A percentile compares a stretch with the other conserved stretches of the same genome.
Evolutionary conservation across 306 rosid species (phyloP).

Genomic region (Herpetospermum pedunculosum): DNA sequence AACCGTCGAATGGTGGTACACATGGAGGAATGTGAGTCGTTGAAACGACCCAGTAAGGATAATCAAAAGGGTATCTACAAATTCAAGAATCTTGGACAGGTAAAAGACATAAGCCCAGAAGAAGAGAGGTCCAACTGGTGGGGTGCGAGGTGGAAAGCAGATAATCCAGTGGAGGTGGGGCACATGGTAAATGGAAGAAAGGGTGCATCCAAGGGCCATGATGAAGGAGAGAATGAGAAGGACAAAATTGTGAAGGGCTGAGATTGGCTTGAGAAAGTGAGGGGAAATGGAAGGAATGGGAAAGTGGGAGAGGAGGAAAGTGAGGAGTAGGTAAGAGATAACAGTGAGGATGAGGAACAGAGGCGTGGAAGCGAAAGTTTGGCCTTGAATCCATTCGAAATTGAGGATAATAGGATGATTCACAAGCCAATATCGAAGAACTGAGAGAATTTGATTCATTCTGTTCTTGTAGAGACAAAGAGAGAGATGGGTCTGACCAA

Average conservation of each 20-base stretch:
- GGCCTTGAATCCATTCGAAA: conserved; percentile 53
- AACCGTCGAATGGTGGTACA: conserved; percentile 83
- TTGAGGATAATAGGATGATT: conserved; percentile 43
- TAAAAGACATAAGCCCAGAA: conserved; percentile 93
- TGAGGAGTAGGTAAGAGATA: conserved; percentile 36
- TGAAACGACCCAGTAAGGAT: conserved; percentile 35
- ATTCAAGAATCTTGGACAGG: conserved; percentile 73
- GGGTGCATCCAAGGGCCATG: conserved; percentile 32
- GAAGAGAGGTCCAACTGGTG: conserved; percentile 54
- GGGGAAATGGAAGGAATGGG: conserved; percentile 21
- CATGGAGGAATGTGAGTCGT: conserved; percentile 84
- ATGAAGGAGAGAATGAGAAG: conserved; percentile 51
- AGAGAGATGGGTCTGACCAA: conserved; percentile 46
- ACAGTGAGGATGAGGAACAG: conserved; percentile 33
- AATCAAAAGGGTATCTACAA: conserved; percentile 66
- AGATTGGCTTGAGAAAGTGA: conserved; percentile 26
- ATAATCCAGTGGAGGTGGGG: conserved; percentile 19
- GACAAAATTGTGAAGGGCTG: conserved; percentile 43
- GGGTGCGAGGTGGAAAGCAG: conserved; percentile 55
- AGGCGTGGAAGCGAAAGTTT: conserved; percentile 33
- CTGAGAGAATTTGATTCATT: conserved; percentile 8
- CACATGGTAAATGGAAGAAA: conserved; percentile 26
- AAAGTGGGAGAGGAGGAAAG: conserved; percentile 32
- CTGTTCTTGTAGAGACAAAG: conserved; percentile 10
- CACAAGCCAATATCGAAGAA: conserved; percentile 44